Conservation (phyloP, 2,329 filamentous ascomycete genomes). For the Teratosphaeriaceae sp. region DNA sequence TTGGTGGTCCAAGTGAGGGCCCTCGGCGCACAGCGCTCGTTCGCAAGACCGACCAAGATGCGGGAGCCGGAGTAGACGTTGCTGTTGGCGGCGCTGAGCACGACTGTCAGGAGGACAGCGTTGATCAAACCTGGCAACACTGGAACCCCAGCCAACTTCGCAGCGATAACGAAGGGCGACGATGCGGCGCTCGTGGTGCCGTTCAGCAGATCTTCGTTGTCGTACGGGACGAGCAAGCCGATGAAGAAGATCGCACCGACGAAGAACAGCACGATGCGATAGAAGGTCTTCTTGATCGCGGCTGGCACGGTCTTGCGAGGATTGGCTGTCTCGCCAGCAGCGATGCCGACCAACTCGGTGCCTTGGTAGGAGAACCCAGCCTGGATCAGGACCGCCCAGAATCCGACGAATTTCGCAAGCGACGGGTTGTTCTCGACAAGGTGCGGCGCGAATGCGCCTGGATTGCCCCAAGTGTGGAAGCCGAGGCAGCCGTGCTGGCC, state of each 20-base stretch:
- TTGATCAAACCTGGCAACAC: constrained; percentile 62
- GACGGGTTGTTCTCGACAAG: constrained; percentile 20
- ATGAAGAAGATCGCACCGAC: constrained; percentile 53
- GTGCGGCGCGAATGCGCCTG: constrained; percentile 33
- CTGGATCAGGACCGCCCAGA: constrained; percentile 50
- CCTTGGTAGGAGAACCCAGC: constrained; percentile 52
- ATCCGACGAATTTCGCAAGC: constrained; percentile 36
- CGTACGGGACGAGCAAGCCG: constrained; percentile 52
- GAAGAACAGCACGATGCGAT: constrained; percentile 58
- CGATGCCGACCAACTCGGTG: constrained; percentile 49
- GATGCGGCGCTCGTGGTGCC: constrained; percentile 40
- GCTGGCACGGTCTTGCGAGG: constrained; percentile 54
- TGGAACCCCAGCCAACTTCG: constrained; percentile 53
- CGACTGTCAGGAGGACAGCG: constrained; percentile 61
- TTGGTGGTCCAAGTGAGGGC: constrained; percentile 53
- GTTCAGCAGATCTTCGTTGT: constrained; percentile 42
- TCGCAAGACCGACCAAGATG: constrained; percentile 60
- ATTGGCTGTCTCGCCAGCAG: constrained; percentile 49
- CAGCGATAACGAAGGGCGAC: constrained; percentile 62
- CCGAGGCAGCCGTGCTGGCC: constrained; percentile 53
- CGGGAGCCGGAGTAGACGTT: constrained; percentile 63
- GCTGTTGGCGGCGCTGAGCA: constrained; percentile 63
- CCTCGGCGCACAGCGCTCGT: constrained; percentile 49
- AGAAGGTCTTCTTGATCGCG: constrained; percentile 55
- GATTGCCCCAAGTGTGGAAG: constrained; percentile 43